Conservation (phyloP, 2,329 filamentous ascomycete species). For the Ilyonectria sp. region DNA sequence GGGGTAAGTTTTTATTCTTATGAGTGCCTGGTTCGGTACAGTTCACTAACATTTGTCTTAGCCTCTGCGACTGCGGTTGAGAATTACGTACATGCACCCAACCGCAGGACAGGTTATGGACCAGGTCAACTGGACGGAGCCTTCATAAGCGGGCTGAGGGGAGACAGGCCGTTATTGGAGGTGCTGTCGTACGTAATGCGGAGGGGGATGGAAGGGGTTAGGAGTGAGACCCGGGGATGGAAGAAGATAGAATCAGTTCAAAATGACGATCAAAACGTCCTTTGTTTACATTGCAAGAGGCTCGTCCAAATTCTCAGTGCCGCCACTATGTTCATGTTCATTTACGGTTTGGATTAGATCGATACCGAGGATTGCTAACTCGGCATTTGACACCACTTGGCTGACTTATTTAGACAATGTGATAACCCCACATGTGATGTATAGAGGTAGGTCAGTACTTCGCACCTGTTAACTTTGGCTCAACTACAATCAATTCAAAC, state of each 20-base stretch:
- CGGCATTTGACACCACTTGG: background rate
- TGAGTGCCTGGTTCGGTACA: background rate
- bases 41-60: constrained; percentile 56
- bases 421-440: background rate
- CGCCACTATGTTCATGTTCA: background rate
- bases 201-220: constrained; percentile 29
- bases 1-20: constrained; percentile 79
- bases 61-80: constrained; percentile 88
- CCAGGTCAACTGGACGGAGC: constrained; percentile 97
- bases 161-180: constrained; percentile 17
- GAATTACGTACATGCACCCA: constrained; percentile 84
- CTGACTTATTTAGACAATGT: background rate
- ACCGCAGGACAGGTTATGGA: constrained; percentile 82
- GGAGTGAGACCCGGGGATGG: constrained; percentile 33
- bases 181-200: constrained; percentile 28
- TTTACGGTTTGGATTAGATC: background rate
- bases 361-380: background rate
- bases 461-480: background rate
- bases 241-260: constrained; percentile 45
- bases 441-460: background rate
- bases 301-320: background rate
- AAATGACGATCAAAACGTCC: constrained; percentile 45
- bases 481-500: background rate
- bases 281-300: constrained; percentile 17
- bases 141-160: constrained; percentile 58